Evolutionary conservation across 257 asterid species (phyloP).

Genomic region (Rhazya stricta): DNA sequence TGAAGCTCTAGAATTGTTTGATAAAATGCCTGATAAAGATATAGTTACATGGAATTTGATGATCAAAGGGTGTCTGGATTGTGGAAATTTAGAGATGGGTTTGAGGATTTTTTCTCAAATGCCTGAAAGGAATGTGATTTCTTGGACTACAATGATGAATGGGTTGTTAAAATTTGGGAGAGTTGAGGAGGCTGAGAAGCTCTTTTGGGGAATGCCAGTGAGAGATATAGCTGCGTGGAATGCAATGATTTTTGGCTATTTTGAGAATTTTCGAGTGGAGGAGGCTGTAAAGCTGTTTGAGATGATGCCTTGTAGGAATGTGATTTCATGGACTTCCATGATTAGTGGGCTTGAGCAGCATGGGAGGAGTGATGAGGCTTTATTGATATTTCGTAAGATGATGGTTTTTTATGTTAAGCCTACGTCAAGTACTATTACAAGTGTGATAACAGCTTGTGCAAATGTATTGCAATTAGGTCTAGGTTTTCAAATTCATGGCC

Average conservation of each 20-base stretch:
- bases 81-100: slow-evolving; percentile 53
- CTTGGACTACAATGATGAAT: slow-evolving; percentile 73
- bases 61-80: slow-evolving; percentile 70
- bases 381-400: slow-evolving; percentile 48
- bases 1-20: slow-evolving; percentile 73
- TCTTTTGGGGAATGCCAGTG: slow-evolving; percentile 62
- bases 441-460: slow-evolving; percentile 69
- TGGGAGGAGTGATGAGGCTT: slow-evolving; percentile 63
- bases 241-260: slow-evolving; percentile 68
- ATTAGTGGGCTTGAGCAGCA: slow-evolving; percentile 70
- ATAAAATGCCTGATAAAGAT: slow-evolving; percentile 61
- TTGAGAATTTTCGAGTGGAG: slow-evolving; percentile 48
- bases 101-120: slow-evolving; percentile 57
- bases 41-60: slow-evolving; percentile 64
- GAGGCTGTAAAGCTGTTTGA: slow-evolving; percentile 55
- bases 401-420: slow-evolving; percentile 45
- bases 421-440: slow-evolving; percentile 53
- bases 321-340: slow-evolving; percentile 78
- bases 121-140: slow-evolving; percentile 62
- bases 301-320: slow-evolving; percentile 55
- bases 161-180: slow-evolving; percentile 56
- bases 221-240: slow-evolving; percentile 83
- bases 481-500: slow-evolving; percentile 66
- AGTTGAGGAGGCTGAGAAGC: slow-evolving; percentile 55
- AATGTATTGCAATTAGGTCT: slow-evolving; percentile 27